Conservation (phyloP, 2,329 filamentous ascomycete species). For the Thermothelomyces thermophilus region DNA sequence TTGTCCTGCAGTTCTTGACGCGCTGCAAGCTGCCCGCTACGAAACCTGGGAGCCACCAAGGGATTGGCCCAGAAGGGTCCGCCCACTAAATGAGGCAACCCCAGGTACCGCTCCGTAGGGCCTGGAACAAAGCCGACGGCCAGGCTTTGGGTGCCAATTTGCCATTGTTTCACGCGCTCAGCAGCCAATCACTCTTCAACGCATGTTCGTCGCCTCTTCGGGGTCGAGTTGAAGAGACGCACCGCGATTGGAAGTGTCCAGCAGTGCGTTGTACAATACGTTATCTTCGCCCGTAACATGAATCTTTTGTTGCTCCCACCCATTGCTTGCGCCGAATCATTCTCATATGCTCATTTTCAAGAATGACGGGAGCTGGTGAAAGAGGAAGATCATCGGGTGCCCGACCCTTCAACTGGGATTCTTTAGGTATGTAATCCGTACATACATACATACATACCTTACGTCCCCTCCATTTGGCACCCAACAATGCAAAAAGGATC, state of each 20-base stretch:
- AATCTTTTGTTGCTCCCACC: not conserved
- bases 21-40: not conserved
- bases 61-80: slow-evolving; percentile 19
- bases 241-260: not conserved
- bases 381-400: no score
- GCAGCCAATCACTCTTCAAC: slow-evolving; percentile 18
- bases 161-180: not conserved
- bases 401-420: no score
- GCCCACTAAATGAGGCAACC: slow-evolving; percentile 14
- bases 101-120: slow-evolving; percentile 5
- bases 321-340: not conserved
- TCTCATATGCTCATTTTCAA: not conserved
- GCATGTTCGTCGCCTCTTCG: slow-evolving; percentile 15
- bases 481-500: no score
- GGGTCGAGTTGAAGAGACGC: not conserved
- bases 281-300: not conserved
- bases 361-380: no score
- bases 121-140: slow-evolving; percentile 5
- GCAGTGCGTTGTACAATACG: not conserved
- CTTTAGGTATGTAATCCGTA: no score
- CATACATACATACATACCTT: no score
- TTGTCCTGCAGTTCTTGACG: no score
- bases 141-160: slow-evolving; percentile 19
- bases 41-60: slow-evolving; percentile 2
- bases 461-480: no score